phyloP scores from a whole-genome alignment of 306 rosid genomes.

The Comarum palustre region DNA sequence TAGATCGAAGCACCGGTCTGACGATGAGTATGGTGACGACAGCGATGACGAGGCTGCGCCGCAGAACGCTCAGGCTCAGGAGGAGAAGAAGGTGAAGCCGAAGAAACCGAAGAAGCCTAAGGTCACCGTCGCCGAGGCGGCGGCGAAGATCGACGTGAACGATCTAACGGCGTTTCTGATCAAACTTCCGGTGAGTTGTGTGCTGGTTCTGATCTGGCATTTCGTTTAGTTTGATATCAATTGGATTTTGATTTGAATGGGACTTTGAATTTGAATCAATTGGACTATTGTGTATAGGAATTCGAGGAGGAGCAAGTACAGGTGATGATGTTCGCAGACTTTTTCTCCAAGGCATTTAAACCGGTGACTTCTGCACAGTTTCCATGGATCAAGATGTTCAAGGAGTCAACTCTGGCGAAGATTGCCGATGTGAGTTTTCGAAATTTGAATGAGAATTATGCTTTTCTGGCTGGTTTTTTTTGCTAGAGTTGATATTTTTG shows the following conservation, averaged over 20 bases:
- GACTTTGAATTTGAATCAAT: not conserved
- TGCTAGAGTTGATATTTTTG: not conserved
- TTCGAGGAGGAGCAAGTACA: slow-evolving; percentile 61
- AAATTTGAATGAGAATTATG: not conserved
- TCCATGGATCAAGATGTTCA: slow-evolving; percentile 84
- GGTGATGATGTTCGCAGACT: slow-evolving; percentile 89
- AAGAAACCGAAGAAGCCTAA: slow-evolving; percentile 89
- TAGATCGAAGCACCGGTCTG: slow-evolving; percentile 64
- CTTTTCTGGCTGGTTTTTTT: not conserved
- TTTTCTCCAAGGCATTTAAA: slow-evolving; percentile 76
- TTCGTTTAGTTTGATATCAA: slow-evolving; percentile 35
- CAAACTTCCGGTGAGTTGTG: slow-evolving; percentile 55
- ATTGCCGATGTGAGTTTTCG: slow-evolving; percentile 70
- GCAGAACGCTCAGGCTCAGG: slow-evolving; percentile 55
- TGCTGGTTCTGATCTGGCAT: slow-evolving; percentile 28
- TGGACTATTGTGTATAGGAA: slow-evolving; percentile 26
- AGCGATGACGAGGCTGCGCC: slow-evolving; percentile 42
- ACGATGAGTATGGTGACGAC: slow-evolving; percentile 47
- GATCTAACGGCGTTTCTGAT: slow-evolving; percentile 58
- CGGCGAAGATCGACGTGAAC: slow-evolving; percentile 66
- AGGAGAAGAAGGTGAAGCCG: slow-evolving; percentile 71
- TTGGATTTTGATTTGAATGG: not conserved
- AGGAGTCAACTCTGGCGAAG: slow-evolving; percentile 77
- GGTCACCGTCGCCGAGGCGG: slow-evolving; percentile 82
- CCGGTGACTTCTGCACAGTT: slow-evolving; percentile 76